Evolutionary conservation across 2,329 filamentous ascomycete genomes (phyloP).

Genomic region (Exophiala bonariae): DNA sequence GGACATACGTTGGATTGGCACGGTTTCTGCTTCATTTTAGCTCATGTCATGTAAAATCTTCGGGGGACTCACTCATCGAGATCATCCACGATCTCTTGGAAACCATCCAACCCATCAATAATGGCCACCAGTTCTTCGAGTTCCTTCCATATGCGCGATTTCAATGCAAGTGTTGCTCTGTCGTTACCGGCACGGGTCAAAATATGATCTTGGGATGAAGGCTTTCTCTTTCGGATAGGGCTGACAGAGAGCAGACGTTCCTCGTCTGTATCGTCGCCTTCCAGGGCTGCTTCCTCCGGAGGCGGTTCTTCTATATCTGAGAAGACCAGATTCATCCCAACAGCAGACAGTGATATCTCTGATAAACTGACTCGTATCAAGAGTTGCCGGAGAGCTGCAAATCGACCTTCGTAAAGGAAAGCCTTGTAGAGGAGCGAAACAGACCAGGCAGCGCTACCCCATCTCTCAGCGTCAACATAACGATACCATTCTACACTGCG

Average conservation of each 20-base stretch:
- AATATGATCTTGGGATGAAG: conserved; percentile 26
- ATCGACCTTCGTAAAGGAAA: conserved; percentile 68
- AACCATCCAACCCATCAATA: conserved; percentile 68
- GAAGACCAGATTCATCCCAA: conserved; percentile 37
- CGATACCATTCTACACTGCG: conserved; percentile 83
- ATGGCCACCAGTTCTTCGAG: conserved; percentile 67
- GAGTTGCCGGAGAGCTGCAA: conserved; percentile 58
- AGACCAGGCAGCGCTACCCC: conserved; percentile 67
- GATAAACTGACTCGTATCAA: conserved; percentile 52
- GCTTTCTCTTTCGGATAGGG: conserved; percentile 27
- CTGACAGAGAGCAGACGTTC: conserved; percentile 28
- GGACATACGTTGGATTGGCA: conserved; percentile 37
- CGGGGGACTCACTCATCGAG: conserved; percentile 39
- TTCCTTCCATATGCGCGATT: conserved; percentile 66
- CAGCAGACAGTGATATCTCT: conserved; percentile 42
- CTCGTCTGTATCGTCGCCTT: conserved; percentile 29
- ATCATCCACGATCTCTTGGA: conserved; percentile 56
- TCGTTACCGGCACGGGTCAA: conserved; percentile 40
- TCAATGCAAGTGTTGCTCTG: conserved; percentile 47
- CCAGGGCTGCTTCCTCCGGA: conserved; percentile 22
- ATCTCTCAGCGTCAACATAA: conserved; percentile 66
- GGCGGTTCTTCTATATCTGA: conserved; percentile 27
- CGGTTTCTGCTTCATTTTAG: conserved; percentile 21
- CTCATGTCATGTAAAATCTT: conserved; percentile 5
- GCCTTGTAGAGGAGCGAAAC: conserved; percentile 76